Evolutionary conservation across 2,329 filamentous ascomycete species (phyloP).

Genomic region (Trichoderma brevicompactum): DNA sequence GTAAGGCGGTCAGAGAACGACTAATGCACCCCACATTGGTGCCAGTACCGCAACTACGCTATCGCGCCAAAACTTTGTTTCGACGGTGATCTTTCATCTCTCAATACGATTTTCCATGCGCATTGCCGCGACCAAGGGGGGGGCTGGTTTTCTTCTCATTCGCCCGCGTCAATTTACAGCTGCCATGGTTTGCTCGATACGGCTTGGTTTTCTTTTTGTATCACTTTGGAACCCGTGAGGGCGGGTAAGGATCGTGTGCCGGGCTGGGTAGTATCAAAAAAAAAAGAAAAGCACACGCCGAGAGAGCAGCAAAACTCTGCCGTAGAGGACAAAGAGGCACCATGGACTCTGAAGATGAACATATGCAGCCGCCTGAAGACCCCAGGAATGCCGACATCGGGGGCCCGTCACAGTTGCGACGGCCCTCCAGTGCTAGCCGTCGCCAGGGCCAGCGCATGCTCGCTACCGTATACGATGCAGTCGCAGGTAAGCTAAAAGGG

Average conservation of each 20-base stretch:
- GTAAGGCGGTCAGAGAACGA: constrained; percentile 1
- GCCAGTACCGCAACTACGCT: constrained; percentile 8
- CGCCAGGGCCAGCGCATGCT: constrained; percentile 38
- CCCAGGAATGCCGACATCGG: constrained; percentile 1
- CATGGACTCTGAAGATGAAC: constrained; percentile 19
- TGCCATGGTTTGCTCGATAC: constrained; percentile 17
- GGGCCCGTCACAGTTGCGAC: constrained; percentile 13
- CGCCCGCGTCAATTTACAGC: not conserved
- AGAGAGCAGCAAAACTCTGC: not conserved
- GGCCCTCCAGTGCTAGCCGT: constrained; percentile 15
- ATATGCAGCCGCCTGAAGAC: not conserved
- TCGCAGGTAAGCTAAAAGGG: constrained; percentile 59
- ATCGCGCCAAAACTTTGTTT: constrained; percentile 25
- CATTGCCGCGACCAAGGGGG: not conserved
- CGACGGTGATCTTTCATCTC: not conserved
- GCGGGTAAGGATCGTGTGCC: not conserved
- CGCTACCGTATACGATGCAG: constrained; percentile 72
- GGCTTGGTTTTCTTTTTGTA: not conserved
- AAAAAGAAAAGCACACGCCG: not conserved
- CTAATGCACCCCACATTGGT: constrained; percentile 29
- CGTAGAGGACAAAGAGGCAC: not conserved
- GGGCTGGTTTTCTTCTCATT: not conserved
- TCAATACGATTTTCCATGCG: not conserved
- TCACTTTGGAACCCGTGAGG: constrained; percentile 18
- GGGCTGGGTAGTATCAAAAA: not conserved